Percentiles rank a stretch among this genome's conserved stretches.
Evolutionary conservation across 331 rosid genomes (phyloP).

Genomic region (Acacia pycnantha): DNA sequence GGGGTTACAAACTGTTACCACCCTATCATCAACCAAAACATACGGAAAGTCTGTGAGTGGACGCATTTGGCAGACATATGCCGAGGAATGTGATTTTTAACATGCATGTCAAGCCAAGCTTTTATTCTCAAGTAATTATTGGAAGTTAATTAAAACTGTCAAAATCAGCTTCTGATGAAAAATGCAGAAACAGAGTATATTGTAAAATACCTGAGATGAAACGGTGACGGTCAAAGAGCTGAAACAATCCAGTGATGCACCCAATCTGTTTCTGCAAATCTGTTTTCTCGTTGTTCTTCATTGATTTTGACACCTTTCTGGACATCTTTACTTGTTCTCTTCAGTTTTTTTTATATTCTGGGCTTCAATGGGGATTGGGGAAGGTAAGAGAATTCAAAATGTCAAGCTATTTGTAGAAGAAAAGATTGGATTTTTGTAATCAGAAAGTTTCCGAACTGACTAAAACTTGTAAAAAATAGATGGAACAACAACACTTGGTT

Average conservation of each 20-base stretch:
- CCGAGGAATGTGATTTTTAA: constrained; percentile 1
- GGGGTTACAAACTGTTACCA: not conserved
- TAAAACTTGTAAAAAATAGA: not conserved
- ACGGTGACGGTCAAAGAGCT: constrained; percentile 78
- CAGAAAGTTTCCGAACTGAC: not conserved
- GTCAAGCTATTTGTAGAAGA: constrained; percentile 7
- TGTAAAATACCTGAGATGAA: constrained; percentile 41
- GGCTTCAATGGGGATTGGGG: constrained; percentile 19
- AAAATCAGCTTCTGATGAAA: not conserved
- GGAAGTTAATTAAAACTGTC: not conserved
- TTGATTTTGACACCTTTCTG: constrained; percentile 42
- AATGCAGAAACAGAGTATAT: constrained; percentile 1
- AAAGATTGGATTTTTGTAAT: not conserved
- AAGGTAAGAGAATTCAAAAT: not conserved
- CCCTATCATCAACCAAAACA: constrained; percentile 1
- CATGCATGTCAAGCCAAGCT: constrained; percentile 8
- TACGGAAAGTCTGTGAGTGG: not conserved
- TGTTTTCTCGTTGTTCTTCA: constrained; percentile 55
- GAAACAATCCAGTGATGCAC: constrained; percentile 79
- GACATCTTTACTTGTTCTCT: constrained; percentile 53
- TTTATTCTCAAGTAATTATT: not conserved
- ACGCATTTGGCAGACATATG: constrained; percentile 4
- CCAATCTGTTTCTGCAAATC: constrained; percentile 89
- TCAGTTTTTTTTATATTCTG: not conserved
- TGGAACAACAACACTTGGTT: constrained; percentile 22